Percentiles rank a stretch among this genome's conserved stretches.
Evolutionary conservation across 2,329 filamentous ascomycete species (phyloP).

Genomic region (Nakataea oryzae): DNA sequence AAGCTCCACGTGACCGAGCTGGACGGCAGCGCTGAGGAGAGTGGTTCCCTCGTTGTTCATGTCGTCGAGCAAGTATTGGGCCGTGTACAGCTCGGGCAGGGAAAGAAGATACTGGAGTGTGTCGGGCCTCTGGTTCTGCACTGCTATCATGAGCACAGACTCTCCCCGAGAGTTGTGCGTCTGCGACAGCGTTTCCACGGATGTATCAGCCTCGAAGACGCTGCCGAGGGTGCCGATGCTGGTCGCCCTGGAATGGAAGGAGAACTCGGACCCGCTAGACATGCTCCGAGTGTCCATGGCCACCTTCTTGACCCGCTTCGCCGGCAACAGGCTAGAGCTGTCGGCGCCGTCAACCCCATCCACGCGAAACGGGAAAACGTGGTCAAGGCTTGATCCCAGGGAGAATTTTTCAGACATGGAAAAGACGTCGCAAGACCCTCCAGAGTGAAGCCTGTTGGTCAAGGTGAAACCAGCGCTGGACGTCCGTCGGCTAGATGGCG

Average conservation of each 20-base stretch:
- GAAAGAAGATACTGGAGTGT: constrained; percentile 72
- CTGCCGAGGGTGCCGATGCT: constrained; percentile 67
- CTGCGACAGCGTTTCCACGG: constrained; percentile 65
- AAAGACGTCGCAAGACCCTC: constrained; percentile 15
- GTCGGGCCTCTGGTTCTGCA: constrained; percentile 61
- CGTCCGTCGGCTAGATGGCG: constrained; percentile 29
- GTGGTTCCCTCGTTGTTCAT: constrained; percentile 85
- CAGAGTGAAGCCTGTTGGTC: constrained; percentile 22
- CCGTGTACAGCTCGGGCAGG: constrained; percentile 64
- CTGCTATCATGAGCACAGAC: constrained; percentile 79
- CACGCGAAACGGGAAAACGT: constrained; percentile 86
- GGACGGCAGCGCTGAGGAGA: constrained; percentile 79
- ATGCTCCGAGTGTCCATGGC: constrained; percentile 84
- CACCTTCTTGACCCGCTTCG: constrained; percentile 62
- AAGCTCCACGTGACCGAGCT: constrained; percentile 65
- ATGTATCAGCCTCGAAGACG: constrained; percentile 75
- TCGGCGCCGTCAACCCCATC: constrained; percentile 27
- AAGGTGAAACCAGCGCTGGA: constrained; percentile 21
- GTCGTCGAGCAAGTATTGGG: constrained; percentile 65
- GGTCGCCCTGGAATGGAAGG: constrained; percentile 67
- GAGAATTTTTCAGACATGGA: constrained; percentile 40
- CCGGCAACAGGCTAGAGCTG: constrained; percentile 19
- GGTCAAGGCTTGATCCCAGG: constrained; percentile 52
- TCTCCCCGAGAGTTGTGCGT: constrained; percentile 65
- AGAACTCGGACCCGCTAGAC: constrained; percentile 77